Base-by-base conservation (phyloP, 2,329 filamentous ascomycete species). In the Microdochium nivale region DNA sequence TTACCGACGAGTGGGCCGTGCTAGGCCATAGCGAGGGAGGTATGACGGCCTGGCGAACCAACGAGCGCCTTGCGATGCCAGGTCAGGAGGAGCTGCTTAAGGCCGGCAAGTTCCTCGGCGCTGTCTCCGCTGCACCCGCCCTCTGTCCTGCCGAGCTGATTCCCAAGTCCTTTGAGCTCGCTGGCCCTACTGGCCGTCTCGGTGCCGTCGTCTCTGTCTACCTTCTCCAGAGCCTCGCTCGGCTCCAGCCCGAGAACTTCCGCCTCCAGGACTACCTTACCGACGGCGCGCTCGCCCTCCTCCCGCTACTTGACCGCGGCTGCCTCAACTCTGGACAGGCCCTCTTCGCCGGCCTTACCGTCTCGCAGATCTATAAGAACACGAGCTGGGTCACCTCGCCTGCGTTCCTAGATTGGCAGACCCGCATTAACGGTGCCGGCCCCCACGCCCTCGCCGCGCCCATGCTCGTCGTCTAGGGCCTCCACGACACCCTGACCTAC, bases 11-110 rank as follows among this genome's bases (percentile, higher is more conserved):
- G n/a, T 62, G 59, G 59, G 58, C 54, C 2, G 53, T 60, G 0
- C 23, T 52, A 0, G 60, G 60, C 1, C 60, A 62, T 24, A 61
- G 59, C 48, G 59, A 62, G 23, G 60, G 60, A 0, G 60, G 60
- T 7, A 53, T 60, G 54, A 58, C 59, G 1, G 58, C 51, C 1
- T 62, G 60, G 59, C 53, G 59, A 4, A 61, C 59, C 11, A 56
- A 44, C 19, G 40, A 62, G 52, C 54, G 60, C 9, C 51, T 58
- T 13, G 60, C 59, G 16, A 49, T 46, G 43, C 35, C 53, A 7
- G 35, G 25, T 5, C 49, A 52, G 47, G 27, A 52, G 9, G 35
- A 32, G 24, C 35, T 50, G 13, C 35, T 5, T 14, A 9, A 44
- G n/a, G 52, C 53, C 23, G 53, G 56, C 3, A 27, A 30, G 8